Conservation (phyloP, 192 early-diverging fungal species). For the Gryganskiella cystojenkinii region DNA sequence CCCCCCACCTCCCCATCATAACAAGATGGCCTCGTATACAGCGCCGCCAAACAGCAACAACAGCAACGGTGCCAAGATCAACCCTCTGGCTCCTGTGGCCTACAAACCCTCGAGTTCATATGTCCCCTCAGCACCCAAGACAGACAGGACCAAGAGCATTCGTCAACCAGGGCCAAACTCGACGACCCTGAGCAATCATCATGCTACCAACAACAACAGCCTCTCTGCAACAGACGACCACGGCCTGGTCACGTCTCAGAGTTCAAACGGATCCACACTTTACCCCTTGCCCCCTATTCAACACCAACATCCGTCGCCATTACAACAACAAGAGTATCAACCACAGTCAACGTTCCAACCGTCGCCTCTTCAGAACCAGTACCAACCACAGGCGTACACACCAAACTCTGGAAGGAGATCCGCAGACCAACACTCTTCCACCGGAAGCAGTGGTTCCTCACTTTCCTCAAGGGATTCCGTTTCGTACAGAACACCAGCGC, state of each 20-base stretch:
- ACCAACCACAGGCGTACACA: slow-evolving; percentile 16
- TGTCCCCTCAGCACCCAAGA: slow-evolving; percentile 16
- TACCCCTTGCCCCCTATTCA: slow-evolving; percentile 18
- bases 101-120: slow-evolving; percentile 43
- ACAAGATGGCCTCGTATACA: slow-evolving; percentile 33
- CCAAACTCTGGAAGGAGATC: slow-evolving; percentile 24
- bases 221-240: slow-evolving; percentile 11
- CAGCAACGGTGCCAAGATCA: slow-evolving; percentile 11
- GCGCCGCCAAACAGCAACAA: slow-evolving; percentile 14
- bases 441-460: slow-evolving; percentile 16
- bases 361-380: background rate
- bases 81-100: slow-evolving; percentile 34
- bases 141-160: slow-evolving; percentile 14
- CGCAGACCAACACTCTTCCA: slow-evolving; percentile 18
- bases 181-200: slow-evolving; percentile 11
- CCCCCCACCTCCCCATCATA: background rate
- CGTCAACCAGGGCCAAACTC: background rate
- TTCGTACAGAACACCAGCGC: slow-evolving; percentile 9
- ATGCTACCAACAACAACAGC: slow-evolving; percentile 5
- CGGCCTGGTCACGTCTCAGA: background rate
- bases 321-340: slow-evolving; percentile 1
- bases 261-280: slow-evolving; percentile 15
- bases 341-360: background rate
- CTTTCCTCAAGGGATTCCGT: slow-evolving; percentile 19
- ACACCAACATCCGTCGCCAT: slow-evolving; percentile 17